Conservation (phyloP, 164 flowering plant species). For the Akebia trifoliata region DNA sequence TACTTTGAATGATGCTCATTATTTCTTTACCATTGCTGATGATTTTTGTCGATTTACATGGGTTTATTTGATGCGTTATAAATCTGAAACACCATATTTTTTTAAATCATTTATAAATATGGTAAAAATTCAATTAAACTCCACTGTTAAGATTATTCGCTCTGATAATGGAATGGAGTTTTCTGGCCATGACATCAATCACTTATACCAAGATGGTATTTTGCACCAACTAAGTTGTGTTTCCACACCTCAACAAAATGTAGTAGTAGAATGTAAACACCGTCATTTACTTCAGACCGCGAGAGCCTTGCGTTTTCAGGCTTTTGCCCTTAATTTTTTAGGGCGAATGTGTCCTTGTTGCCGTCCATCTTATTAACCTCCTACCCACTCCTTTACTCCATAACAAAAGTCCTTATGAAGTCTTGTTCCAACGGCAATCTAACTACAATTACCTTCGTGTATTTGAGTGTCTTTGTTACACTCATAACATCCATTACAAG, state of each 20-base stretch:
- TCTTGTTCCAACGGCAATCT: not conserved
- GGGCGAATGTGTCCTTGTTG: not conserved
- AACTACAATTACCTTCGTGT: not conserved
- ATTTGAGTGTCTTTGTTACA: not conserved
- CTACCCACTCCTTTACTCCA: not conserved
- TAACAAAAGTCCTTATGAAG: not conserved
- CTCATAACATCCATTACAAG: not conserved
- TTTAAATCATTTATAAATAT: not conserved
- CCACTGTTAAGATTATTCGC: not conserved
- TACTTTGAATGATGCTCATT: not conserved
- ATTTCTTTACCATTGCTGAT: not conserved
- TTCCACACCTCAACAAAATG: slow-evolving; percentile 5
- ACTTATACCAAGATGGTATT: not conserved
- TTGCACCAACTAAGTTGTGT: not conserved
- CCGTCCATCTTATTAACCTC: not conserved
- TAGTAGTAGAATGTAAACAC: slow-evolving; percentile 1
- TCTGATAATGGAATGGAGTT: not conserved
- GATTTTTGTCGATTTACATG: slow-evolving; percentile 1
- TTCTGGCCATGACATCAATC: not conserved
- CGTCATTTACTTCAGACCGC: not conserved
- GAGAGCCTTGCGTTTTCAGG: not conserved
- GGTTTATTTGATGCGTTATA: not conserved
- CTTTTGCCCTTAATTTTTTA: not conserved
- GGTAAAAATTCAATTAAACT: not conserved
- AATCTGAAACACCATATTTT: not conserved